Evolutionary conservation across 2,329 filamentous ascomycete genomes (phyloP).

Genomic region (Clonostachys chloroleuca): DNA sequence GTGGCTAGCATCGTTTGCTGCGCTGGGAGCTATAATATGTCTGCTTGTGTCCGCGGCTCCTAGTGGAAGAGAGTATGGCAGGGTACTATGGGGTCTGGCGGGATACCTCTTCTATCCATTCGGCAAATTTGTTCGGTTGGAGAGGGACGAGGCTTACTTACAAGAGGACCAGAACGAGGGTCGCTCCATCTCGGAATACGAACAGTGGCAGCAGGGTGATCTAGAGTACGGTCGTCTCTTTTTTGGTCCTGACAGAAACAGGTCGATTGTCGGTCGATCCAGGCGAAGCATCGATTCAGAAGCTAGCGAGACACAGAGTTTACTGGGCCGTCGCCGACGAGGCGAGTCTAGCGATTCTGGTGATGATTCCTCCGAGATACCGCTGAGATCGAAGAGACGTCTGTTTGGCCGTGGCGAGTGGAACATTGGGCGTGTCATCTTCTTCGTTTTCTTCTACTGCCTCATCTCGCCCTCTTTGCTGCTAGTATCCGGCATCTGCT

Average conservation of each 20-base stretch:
- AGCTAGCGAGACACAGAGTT: constrained; percentile 80
- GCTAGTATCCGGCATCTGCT: constrained; percentile 82
- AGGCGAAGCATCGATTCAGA: constrained; percentile 84
- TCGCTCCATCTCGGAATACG: constrained; percentile 95
- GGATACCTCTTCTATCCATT: constrained; percentile 94
- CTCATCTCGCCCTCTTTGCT: constrained; percentile 84
- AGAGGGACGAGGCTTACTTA: constrained; percentile 89
- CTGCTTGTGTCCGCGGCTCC: constrained; percentile 74
- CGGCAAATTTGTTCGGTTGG: constrained; percentile 88
- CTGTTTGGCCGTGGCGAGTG: constrained; percentile 94
- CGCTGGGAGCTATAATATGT: constrained; percentile 71
- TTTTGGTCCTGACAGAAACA: constrained; percentile 77
- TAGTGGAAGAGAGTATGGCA: constrained; percentile 81
- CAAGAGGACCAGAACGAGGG: constrained; percentile 96
- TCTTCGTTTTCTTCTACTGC: constrained; percentile 95
- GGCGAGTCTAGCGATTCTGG: constrained; percentile 38
- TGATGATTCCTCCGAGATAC: constrained; percentile 40
- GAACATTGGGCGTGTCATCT: constrained; percentile 91
- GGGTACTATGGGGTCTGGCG: constrained; percentile 77
- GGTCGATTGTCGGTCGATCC: constrained; percentile 81
- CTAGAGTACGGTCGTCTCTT: constrained; percentile 93
- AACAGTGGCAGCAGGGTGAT: constrained; percentile 98
- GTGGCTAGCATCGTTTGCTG: constrained; percentile 83
- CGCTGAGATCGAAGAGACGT: constrained; percentile 63
- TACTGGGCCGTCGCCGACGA: constrained; percentile 60